A percentile compares a stretch with the other conserved stretches of the same genome.
phyloP scores from a whole-genome alignment of 148 eudicot species.

The Euryodendron excelsum region DNA sequence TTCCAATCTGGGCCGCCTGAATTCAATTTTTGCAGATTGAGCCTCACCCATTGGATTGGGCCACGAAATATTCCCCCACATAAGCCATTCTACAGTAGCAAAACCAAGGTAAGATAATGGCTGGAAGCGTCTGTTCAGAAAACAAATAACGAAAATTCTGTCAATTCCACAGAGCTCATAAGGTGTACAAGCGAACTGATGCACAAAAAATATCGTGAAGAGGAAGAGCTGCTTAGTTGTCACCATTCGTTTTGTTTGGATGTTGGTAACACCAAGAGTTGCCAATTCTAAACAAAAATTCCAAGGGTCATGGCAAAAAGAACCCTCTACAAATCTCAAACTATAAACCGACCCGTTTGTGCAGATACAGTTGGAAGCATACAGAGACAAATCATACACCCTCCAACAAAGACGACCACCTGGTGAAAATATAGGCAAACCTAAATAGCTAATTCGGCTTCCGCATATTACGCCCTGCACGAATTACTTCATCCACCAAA shows the following conservation, averaged over 20 bases:
- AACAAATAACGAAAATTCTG: not conserved
- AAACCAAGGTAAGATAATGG: too few relatives aligned
- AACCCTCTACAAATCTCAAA: not conserved
- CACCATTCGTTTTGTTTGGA: not conserved
- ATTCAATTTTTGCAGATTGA: too few relatives aligned
- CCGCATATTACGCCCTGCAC: slow-evolving; percentile 98
- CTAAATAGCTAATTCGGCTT: slow-evolving; percentile 61
- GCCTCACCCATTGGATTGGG: too few relatives aligned
- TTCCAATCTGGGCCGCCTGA: too few relatives aligned
- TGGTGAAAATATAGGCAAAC: not conserved
- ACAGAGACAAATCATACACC: not conserved
- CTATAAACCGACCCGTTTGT: not conserved
- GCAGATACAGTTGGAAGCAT: not conserved
- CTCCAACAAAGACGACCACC: not conserved
- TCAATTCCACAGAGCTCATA: not conserved
- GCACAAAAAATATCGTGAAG: not conserved
- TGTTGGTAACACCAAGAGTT: not conserved
- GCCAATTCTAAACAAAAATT: slow-evolving; percentile 9
- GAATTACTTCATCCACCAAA: slow-evolving; percentile 96
- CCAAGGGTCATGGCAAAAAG: not conserved
- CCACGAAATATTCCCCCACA: too few relatives aligned
- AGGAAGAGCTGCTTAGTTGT: not conserved
- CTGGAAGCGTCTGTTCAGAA: too few relatives aligned
- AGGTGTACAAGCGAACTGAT: not conserved
- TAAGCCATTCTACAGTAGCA: too few relatives aligned